Base-by-base conservation (phyloP, 805 yeast species). In the Priceomyces haplophilus region DNA sequence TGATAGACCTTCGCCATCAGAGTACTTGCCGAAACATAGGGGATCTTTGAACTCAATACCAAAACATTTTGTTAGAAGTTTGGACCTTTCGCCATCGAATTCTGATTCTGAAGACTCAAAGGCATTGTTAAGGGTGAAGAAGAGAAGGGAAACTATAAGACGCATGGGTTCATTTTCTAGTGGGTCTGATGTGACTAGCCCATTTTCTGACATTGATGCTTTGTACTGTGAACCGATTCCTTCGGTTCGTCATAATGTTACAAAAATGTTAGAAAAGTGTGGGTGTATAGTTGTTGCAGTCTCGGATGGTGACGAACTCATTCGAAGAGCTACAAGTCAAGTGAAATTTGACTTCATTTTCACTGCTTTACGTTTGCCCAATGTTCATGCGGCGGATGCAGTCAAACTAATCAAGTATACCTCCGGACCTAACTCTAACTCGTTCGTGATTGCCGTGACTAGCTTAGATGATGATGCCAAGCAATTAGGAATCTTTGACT, bases 201-300 rank as follows among this genome's bases (percentile, higher is more conserved):
- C 43, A 40, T 36, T 40, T 19, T 11, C 33, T 24, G 73, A 70
- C 27, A 61, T 85, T 51, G 90, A 87, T 58, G 82, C 89, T 3
- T 67, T 91, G 36, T 69, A 88, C 11, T 89, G 97, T 62, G 96
- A 88, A 54, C 88, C 93, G 2, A 86, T 87, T 46, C 93, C 96
- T 0, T 84, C 84, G 43, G 82, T 87, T 51, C 65, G 95, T 38
- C 86, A 78, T 54, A 73, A 87, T 11, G 75, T 83, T 20, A 75
- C 80, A 34, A 78, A 75, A 45, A 73, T 82, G 47, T 67, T 91
- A 44, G 87, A 80, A 46, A 72, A 74, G 40, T 57, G 82, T 18
- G 95, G 95, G 1, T 88, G 96, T 64, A 79, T 83, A 10, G 96
- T 88, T 7, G 85, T 87, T 3, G 71, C 85, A 2, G 85, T 87